These are phyloP conservation scores for Globisporangium solare DNA, from an alignment of 352 stramenopile genomes.

Conservation along the genomic window DNA sequence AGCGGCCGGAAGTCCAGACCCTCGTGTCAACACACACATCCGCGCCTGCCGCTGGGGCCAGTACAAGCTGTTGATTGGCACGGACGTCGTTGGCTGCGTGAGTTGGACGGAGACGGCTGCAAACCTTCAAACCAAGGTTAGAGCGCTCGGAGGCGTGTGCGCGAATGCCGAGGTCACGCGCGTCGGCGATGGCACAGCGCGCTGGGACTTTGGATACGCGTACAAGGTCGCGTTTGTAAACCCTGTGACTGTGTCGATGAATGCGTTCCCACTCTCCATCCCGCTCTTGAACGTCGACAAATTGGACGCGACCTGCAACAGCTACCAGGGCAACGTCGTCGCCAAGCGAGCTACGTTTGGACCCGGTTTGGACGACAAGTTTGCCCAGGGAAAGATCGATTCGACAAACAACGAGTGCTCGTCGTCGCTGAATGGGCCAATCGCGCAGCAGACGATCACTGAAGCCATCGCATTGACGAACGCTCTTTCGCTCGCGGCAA, in stretches of 20 bases:
- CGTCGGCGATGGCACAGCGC: slow-evolving; percentile 45
- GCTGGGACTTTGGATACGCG: slow-evolving; percentile 70
- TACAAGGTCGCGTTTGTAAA: slow-evolving; percentile 57
- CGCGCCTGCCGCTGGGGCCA: slow-evolving; percentile 5
- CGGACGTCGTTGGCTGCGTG: slow-evolving; percentile 29
- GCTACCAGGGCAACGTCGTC: slow-evolving; percentile 21
- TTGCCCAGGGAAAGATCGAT: slow-evolving; percentile 48
- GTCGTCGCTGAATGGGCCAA: slow-evolving; percentile 27
- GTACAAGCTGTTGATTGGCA: slow-evolving; percentile 29
- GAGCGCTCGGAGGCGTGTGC: slow-evolving; percentile 23
- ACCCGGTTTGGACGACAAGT: slow-evolving; percentile 41
- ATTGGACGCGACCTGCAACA: slow-evolving; percentile 24
- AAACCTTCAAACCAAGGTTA: slow-evolving; percentile 26
- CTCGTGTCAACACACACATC: slow-evolving; percentile 27
- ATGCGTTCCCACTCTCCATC: slow-evolving; percentile 33
- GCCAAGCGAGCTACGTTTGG: slow-evolving; percentile 42
- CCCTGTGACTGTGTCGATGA: slow-evolving; percentile 29
- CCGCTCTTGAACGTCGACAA: slow-evolving; percentile 28
- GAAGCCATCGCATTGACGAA: slow-evolving; percentile 25
- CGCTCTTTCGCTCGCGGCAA: slow-evolving; percentile 22
- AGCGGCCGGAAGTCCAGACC: slow-evolving; percentile 64
- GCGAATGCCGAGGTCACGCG: slow-evolving; percentile 22
- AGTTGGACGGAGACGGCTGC: slow-evolving; percentile 20
- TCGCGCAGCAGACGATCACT: slow-evolving; percentile 43
- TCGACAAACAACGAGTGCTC: slow-evolving; percentile 51